Percentiles rank a stretch among this genome's conserved stretches.
Conservation (phyloP, 495 filamentous ascomycete species). For the Penicillium waksmanii region DNA sequence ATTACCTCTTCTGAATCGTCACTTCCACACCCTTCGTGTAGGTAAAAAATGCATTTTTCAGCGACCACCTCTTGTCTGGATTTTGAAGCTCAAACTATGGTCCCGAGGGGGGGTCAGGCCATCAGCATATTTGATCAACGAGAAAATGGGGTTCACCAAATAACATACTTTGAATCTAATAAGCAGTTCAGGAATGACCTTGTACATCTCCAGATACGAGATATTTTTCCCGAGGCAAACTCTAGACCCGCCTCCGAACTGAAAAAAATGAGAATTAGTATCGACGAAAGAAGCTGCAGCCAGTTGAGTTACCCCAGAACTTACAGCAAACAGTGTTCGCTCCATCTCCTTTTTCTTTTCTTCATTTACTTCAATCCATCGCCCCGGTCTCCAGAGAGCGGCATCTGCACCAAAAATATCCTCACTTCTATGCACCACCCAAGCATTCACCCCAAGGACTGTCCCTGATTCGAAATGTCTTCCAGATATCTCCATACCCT, state of each 20-base stretch:
- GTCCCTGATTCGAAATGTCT: constrained; percentile 16
- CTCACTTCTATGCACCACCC: constrained; percentile 14
- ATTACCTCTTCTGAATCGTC: not conserved
- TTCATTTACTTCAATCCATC: constrained; percentile 22
- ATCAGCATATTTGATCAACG: not conserved
- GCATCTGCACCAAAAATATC: constrained; percentile 27
- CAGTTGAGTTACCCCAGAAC: not conserved
- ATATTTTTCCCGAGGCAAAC: constrained; percentile 36
- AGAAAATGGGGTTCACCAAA: not conserved
- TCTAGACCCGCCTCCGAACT: constrained; percentile 35
- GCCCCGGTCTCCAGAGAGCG: constrained; percentile 25
- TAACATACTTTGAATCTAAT: constrained; percentile 21
- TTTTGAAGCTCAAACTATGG: constrained; percentile 4
- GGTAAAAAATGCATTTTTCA: constrained; percentile 8
- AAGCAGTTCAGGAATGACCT: constrained; percentile 29
- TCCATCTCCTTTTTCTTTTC: constrained; percentile 20
- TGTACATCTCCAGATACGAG: constrained; percentile 36
- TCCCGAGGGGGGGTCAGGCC: not conserved
- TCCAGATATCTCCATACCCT: constrained; percentile 28
- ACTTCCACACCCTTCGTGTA: constrained; percentile 8
- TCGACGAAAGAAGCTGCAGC: too few species aligned
- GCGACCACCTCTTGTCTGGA: constrained; percentile 3
- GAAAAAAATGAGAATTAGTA: not conserved
- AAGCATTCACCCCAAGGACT: constrained; percentile 17
- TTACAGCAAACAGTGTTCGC: constrained; percentile 24